Evolutionary conservation across 495 filamentous ascomycete species (phyloP), one percentile per base, ranked within the genome.

Genomic region (Trypethelium eluteriae): DNA sequence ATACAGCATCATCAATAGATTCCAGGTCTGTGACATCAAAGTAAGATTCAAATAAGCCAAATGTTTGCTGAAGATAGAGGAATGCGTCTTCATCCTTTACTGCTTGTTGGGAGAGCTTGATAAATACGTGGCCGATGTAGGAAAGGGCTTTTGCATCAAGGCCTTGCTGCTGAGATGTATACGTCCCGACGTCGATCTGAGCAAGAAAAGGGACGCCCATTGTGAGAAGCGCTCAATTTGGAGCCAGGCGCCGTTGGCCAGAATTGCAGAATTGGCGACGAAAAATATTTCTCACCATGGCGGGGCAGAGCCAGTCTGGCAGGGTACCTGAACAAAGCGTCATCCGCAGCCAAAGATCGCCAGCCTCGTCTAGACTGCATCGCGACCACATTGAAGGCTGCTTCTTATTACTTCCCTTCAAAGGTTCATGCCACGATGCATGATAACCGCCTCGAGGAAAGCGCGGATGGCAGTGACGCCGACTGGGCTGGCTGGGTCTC

Each of bases 71-170:
- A 39, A 97, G 79, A 72, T 94, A 89, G n/a, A 75, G 69, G 69
- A 84, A 83, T 53, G 86, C 85, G 70, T 78, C 80, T 68, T 86
- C 85, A 14, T 53, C 53, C 14, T 59, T 36, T 73, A 84, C 75
- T 66, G 76, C 85, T 56, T 81, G 72, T 64, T 78, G 83, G 67
- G 74, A 79, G 3, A 86, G 86, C 66, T 85, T 82, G 71, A 93
- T 82, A 79, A 89, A 88, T 47, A 92, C 85, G 66, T 84, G 84
- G 65, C 89, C 89, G 57, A 96, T 82, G 77, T 89, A 90, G 46
- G 91, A 87, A 62, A 96, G 84, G 71, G 89, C 85, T 65, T 89
- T 83, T 68, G 85, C 79, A 39, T 75, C 80, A 53, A 94, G 81
- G 49, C 89, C 86, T 18, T 81, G 75, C 6, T 76, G 75, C 62